Evolutionary conservation across 2,329 filamentous ascomycete species (phyloP), one percentile per base, ranked within the genome.

Genomic region (Neophaeococcomyces aloes): DNA sequence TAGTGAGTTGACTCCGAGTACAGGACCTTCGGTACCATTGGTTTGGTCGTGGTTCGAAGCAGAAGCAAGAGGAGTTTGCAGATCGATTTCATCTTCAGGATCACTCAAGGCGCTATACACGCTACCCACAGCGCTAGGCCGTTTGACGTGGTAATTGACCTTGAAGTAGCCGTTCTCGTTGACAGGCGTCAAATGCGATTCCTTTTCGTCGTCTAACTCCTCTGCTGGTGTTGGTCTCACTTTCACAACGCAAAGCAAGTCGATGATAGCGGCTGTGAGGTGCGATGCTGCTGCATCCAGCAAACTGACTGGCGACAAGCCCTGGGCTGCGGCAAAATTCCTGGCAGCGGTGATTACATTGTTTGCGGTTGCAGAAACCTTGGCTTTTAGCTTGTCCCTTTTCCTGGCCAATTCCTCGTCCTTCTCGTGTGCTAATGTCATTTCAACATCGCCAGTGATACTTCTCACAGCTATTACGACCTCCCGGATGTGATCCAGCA

Each of bases 261-360:
- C 88, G 15, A 98, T 80, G 18, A 96, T 74, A 2, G 88, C 80
- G 3, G 84, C 79, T 1, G 86, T 86, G 29, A 96, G 72, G 64
- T 98, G 87, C 18, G 86, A 91, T 6, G 89, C 87, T 2, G 91
- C 89, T 3, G 89, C 91, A 61, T 98, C 91, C 17, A 98, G 71
- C 2, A 98, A 67, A 4, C 86, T 94, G n/a, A 98, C 82, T 0
- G 91, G 91, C 1, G 86, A 89, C 25, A 98, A 75, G 23, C 91
- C 91, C 15, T 78, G 79, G 1, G 86, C 81, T 8, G 78, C 75
- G 27, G 84, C 81, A 61, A 91, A 94, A 59, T 94, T 94, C 67
- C 93, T 94, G 27, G 86, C 83, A 1, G 89, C 86, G 2, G 89
- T 96, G 57, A 96, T 95, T 46, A 98, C 71, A 58, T 89, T 91